These are phyloP conservation scores for Tausonia pullulans DNA, from an alignment of 1,284 basidiomycete genomes.

Conservation along the genomic window DNA sequence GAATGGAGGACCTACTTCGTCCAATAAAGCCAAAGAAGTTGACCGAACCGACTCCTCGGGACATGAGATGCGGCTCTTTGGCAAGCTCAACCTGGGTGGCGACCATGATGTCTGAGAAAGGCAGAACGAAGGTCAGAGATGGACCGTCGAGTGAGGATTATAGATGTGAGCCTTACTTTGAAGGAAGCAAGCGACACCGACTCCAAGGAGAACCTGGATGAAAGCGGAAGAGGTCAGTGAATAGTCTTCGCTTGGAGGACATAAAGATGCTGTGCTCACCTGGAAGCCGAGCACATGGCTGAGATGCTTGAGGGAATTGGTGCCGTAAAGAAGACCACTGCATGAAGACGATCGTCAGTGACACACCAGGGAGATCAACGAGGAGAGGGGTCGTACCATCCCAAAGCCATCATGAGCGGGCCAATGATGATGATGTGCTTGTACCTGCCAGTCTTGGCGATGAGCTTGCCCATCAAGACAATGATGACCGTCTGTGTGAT, in stretches of 20 bases:
- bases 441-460: constrained; percentile 29
- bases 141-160: neutral
- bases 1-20: constrained; percentile 15
- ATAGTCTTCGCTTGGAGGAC: no score
- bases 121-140: constrained; percentile 24
- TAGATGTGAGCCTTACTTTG: neutral
- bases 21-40: constrained; percentile 20
- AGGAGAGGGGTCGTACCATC: constrained; percentile 17
- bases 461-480: constrained; percentile 27
- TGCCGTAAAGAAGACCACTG: constrained; percentile 27
- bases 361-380: no score
- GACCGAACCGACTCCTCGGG: constrained; percentile 9
- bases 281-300: constrained; percentile 30
- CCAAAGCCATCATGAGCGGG: constrained; percentile 24
- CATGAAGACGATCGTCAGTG: neutral
- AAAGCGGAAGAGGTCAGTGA: no score
- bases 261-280: no score
- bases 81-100: constrained; percentile 31
- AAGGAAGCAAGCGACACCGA: constrained; percentile 23
- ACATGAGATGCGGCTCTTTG: constrained; percentile 28
- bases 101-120: constrained; percentile 28
- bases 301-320: constrained; percentile 21
- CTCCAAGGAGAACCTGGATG: constrained; percentile 24
- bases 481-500: constrained; percentile 30
- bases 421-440: constrained; percentile 31